A percentile compares a stretch with the other conserved stretches of the same genome.
Evolutionary conservation across 208 protist species (phyloP).

Genomic region (Trypanosoma rangeli): DNA sequence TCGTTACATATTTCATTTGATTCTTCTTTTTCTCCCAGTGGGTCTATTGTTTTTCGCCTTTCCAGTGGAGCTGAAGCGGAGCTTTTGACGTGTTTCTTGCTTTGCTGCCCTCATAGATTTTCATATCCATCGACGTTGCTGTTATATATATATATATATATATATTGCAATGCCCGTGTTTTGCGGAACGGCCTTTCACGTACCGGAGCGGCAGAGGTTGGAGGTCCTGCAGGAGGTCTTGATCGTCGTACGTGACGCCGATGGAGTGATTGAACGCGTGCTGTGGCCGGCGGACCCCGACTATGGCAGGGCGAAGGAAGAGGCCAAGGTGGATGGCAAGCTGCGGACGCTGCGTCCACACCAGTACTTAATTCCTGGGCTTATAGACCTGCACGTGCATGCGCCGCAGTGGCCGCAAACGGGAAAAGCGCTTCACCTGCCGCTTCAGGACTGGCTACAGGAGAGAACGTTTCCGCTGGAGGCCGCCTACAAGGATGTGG

Average conservation of each 20-base stretch:
- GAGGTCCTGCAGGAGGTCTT: constrained; percentile 47
- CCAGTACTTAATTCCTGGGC: constrained; percentile 84
- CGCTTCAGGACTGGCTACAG: constrained; percentile 91
- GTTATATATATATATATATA: constrained; percentile 16
- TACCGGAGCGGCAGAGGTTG: constrained; percentile 39
- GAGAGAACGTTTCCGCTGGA: constrained; percentile 93
- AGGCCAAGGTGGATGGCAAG: constrained; percentile 27
- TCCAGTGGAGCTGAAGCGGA: constrained; percentile 37
- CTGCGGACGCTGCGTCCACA: constrained; percentile 37
- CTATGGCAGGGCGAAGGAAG: constrained; percentile 19
- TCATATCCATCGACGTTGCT: no score
- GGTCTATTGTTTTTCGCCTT: constrained; percentile 41
- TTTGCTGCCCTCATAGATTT: no score
- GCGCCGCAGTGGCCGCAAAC: constrained; percentile 90
- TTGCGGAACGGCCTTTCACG: constrained; percentile 59
- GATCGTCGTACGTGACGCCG: constrained; percentile 36
- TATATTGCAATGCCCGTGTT: constrained; percentile 28
- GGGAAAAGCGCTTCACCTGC: constrained; percentile 85
- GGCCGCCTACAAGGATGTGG: constrained; percentile 71
- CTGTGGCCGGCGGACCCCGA: constrained; percentile 40
- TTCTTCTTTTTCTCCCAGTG: constrained; percentile 8
- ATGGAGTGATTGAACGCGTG: constrained; percentile 49
- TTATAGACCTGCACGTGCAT: constrained; percentile 95
- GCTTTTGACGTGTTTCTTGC: constrained; percentile 11
- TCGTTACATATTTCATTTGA: not conserved